A percentile compares a stretch with the other conserved stretches of the same genome.
Conservation (phyloP, 2,329 filamentous ascomycete species). For the Aspergillus sp. region DNA sequence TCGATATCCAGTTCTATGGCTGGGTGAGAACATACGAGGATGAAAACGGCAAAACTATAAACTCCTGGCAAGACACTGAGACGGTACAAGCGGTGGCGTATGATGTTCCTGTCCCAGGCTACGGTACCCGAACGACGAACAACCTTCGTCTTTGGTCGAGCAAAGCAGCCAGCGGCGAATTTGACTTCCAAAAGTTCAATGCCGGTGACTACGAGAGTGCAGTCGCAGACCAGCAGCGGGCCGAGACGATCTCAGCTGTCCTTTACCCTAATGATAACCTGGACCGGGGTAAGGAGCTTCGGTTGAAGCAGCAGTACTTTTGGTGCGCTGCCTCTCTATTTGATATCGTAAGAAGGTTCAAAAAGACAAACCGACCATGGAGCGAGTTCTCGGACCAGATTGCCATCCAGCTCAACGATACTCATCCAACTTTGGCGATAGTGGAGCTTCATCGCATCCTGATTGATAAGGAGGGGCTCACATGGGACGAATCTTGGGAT, state of each 20-base stretch:
- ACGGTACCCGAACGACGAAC: slow-evolving; percentile 86
- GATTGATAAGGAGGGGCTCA: slow-evolving; percentile 81
- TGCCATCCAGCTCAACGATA: slow-evolving; percentile 97
- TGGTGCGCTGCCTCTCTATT: slow-evolving; percentile 97
- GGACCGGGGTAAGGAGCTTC: slow-evolving; percentile 92
- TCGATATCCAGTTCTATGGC: slow-evolving; percentile 97
- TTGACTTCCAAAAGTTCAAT: slow-evolving; percentile 99
- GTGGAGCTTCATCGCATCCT: slow-evolving; percentile 94
- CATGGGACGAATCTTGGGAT: slow-evolving; percentile 90
- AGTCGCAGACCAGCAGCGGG: slow-evolving; percentile 94
- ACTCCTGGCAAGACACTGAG: slow-evolving; percentile 89
- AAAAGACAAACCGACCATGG: slow-evolving; percentile 92
- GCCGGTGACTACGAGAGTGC: slow-evolving; percentile 96
- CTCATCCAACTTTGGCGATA: slow-evolving; percentile 92
- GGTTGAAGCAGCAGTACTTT: slow-evolving; percentile 99
- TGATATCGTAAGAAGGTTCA: slow-evolving; percentile 96
- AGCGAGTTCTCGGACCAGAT: slow-evolving; percentile 90
- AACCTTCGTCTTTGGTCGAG: slow-evolving; percentile 97
- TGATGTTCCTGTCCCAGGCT: slow-evolving; percentile 89
- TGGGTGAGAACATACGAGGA: slow-evolving; percentile 73
- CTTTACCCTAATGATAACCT: slow-evolving; percentile 98
- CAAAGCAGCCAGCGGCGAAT: slow-evolving; percentile 94
- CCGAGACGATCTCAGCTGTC: slow-evolving; percentile 98
- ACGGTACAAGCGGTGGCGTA: slow-evolving; percentile 89
- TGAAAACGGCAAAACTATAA: slow-evolving; percentile 70